phyloP scores from a whole-genome alignment of 192 early-diverging fungal species.

The Thoreauomyces humboldtii region DNA sequence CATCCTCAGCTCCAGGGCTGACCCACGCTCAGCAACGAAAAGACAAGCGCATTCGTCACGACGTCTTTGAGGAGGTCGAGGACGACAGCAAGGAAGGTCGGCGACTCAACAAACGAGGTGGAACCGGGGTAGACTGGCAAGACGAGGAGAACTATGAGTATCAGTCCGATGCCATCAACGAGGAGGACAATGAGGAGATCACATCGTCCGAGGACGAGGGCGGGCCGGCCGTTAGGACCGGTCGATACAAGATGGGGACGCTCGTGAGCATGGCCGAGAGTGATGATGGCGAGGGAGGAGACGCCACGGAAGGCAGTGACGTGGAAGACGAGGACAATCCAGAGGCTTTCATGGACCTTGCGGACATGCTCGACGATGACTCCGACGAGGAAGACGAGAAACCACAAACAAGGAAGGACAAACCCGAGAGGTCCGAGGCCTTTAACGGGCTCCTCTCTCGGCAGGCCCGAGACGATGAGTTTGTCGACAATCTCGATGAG shows the following conservation, averaged over 20 bases:
- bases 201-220: constrained; percentile 57
- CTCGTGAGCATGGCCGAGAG: constrained; percentile 29
- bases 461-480: background rate
- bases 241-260: constrained; percentile 28
- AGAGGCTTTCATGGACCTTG: constrained; percentile 54
- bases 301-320: constrained; percentile 33
- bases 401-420: background rate
- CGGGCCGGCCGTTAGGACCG: background rate
- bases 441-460: constrained; percentile 14
- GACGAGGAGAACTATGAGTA: constrained; percentile 69
- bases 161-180: constrained; percentile 71
- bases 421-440: too few relatives aligned
- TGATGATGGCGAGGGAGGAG: constrained; percentile 47
- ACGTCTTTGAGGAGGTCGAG: constrained; percentile 34
- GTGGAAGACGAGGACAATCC: constrained; percentile 36
- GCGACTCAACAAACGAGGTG: constrained; percentile 21
- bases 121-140: constrained; percentile 4
- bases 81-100: constrained; percentile 25
- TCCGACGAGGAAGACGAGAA: background rate
- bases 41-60: constrained; percentile 7
- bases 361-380: constrained; percentile 28
- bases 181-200: constrained; percentile 93
- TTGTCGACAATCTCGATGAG: constrained; percentile 4
- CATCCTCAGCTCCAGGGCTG: background rate
- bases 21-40: constrained; percentile 4